phyloP scores from a whole-genome alignment of 768 basidiomycete species.

The Pleurotus eryngii region DNA sequence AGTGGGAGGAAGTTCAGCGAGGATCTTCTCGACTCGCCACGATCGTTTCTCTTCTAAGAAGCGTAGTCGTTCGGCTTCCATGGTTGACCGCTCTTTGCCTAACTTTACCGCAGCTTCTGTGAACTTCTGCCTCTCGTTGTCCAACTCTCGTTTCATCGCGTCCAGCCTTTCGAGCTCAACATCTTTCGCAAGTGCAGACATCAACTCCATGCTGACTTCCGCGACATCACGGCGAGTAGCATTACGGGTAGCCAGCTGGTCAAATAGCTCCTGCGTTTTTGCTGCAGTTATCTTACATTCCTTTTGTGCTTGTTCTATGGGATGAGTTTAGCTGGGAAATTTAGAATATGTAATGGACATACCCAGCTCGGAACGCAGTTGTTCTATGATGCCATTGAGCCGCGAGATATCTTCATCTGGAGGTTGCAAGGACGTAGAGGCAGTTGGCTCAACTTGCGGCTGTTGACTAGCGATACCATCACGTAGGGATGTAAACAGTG shows the following conservation, averaged over 20 bases:
- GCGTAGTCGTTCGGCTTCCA: constrained; percentile 64
- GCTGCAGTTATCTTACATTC: constrained; percentile 36
- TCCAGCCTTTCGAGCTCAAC: constrained; percentile 54
- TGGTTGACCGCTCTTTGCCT: constrained; percentile 56
- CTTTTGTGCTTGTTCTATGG: constrained; percentile 45
- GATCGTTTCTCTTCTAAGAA: constrained; percentile 68
- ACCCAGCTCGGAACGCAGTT: constrained; percentile 61
- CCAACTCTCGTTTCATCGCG: constrained; percentile 51
- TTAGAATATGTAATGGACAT: constrained; percentile 13
- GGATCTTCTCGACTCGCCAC: constrained; percentile 67
- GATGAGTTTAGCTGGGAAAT: neutral
- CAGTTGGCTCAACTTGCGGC: constrained; percentile 12
- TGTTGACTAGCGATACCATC: constrained; percentile 22
- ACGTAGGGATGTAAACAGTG: constrained; percentile 41
- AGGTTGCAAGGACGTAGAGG: constrained; percentile 15
- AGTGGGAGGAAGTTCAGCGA: constrained; percentile 52
- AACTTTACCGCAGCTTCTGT: constrained; percentile 61
- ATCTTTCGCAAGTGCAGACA: constrained; percentile 49
- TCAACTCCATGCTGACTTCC: constrained; percentile 51
- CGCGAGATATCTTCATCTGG: constrained; percentile 44
- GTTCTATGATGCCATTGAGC: constrained; percentile 47
- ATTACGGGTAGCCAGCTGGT: constrained; percentile 42
- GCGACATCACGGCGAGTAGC: constrained; percentile 23
- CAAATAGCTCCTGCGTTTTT: constrained; percentile 52
- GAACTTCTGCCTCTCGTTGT: constrained; percentile 62